Conservation (phyloP, 2,329 filamentous ascomycete species). For the Endocalyx cinctus region DNA sequence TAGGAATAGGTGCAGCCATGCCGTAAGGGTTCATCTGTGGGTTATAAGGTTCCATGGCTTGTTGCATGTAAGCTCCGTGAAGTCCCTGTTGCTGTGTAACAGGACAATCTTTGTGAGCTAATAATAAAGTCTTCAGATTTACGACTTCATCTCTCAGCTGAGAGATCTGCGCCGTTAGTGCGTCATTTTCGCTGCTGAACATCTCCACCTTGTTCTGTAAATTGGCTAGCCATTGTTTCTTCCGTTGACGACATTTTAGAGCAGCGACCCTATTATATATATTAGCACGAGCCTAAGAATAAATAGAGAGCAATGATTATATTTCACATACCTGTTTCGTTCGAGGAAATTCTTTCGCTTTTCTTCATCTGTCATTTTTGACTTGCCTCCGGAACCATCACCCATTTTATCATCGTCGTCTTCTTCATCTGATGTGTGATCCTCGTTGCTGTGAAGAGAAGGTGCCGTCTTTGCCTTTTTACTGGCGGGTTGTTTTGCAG, state of each 20-base stretch:
- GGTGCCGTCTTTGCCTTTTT: conserved; percentile 66
- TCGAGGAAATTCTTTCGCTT: conserved; percentile 98
- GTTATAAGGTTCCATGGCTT: conserved; percentile 50
- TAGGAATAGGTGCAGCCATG: conserved; percentile 48
- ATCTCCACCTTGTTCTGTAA: conserved; percentile 92
- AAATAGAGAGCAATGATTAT: not conserved
- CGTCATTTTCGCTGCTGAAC: conserved; percentile 88
- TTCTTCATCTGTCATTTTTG: conserved; percentile 96
- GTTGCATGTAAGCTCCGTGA: conserved; percentile 52
- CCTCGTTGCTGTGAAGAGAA: conserved; percentile 32
- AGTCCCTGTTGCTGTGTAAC: conserved; percentile 84
- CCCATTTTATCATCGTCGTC: conserved; percentile 47
- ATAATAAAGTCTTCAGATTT: conserved; percentile 84
- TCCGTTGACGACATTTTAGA: conserved; percentile 92
- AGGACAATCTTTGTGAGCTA: conserved; percentile 95
- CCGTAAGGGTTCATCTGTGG: conserved; percentile 56
- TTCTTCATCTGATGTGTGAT: conserved; percentile 51
- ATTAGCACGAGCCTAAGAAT: conserved; percentile 15
- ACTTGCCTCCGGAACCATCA: conserved; percentile 55
- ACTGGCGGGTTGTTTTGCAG: conserved; percentile 53
- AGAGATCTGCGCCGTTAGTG: conserved; percentile 75
- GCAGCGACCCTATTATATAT: conserved; percentile 72
- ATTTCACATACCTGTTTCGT: conserved; percentile 72
- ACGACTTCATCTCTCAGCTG: conserved; percentile 88
- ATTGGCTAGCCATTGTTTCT: conserved; percentile 98